Evolutionary conservation across 176 grass and related monocot species (phyloP).

Genomic region (Avena eriantha): DNA sequence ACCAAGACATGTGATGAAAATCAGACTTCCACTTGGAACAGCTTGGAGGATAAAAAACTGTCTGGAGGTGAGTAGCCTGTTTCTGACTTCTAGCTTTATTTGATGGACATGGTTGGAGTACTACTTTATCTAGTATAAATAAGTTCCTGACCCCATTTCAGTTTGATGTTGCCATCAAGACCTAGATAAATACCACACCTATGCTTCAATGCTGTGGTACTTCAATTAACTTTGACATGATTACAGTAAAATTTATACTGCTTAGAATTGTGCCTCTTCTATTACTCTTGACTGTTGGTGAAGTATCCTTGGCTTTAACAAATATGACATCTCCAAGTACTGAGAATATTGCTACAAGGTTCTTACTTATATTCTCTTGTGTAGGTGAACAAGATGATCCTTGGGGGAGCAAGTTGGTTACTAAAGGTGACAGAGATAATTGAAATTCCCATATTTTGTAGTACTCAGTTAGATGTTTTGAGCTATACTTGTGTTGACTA

Average conservation of each 20-base stretch:
- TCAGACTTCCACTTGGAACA: slow-evolving; percentile 50
- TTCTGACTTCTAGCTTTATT: slow-evolving; percentile 17
- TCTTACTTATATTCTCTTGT: slow-evolving; percentile 14
- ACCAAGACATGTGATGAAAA: slow-evolving; percentile 49
- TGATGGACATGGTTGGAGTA: not conserved
- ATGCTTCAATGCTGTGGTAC: not conserved
- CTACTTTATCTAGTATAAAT: slow-evolving; percentile 12
- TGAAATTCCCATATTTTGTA: slow-evolving; percentile 20
- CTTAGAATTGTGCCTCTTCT: not conserved
- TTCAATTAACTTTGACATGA: not conserved
- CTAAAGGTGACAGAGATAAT: slow-evolving; percentile 40
- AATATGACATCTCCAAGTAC: slow-evolving; percentile 18
- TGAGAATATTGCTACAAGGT: not conserved
- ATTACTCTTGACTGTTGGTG: slow-evolving; percentile 12
- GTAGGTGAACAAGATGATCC: slow-evolving; percentile 49
- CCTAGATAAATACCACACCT: not conserved
- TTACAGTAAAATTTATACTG: slow-evolving; percentile 26
- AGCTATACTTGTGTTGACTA: slow-evolving; percentile 29
- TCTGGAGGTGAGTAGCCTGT: slow-evolving; percentile 43
- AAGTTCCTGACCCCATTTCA: not conserved
- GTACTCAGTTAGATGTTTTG: slow-evolving; percentile 22
- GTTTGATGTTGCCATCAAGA: not conserved
- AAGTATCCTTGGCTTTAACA: slow-evolving; percentile 24
- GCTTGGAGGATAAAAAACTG: slow-evolving; percentile 36
- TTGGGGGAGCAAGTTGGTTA: slow-evolving; percentile 50